A percentile compares a stretch with the other conserved stretches of the same genome.
These are phyloP conservation scores for Colletotrichum musae DNA, from an alignment of 2,329 filamentous ascomycete species.

Conservation along the genomic window DNA sequence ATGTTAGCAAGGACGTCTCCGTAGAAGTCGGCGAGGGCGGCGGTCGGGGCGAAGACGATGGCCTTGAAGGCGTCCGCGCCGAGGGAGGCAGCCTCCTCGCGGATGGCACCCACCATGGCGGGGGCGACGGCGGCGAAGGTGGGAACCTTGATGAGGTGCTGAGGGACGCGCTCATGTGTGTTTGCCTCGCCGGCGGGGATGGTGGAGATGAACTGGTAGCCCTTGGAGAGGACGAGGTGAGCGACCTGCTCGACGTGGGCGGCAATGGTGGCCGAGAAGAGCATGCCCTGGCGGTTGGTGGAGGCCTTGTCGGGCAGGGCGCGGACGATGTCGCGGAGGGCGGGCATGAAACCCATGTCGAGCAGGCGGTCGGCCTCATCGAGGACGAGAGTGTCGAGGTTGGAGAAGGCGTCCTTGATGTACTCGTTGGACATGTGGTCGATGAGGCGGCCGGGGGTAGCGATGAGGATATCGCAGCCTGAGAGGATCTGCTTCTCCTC, in stretches of 20 bases:
- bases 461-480: conserved; percentile 85
- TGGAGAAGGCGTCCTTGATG: conserved; percentile 75
- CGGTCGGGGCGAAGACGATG: conserved; percentile 82
- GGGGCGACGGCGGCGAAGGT: conserved; percentile 77
- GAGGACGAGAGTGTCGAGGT: conserved; percentile 83
- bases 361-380: conserved; percentile 87
- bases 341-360: conserved; percentile 87
- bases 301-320: conserved; percentile 75
- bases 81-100: conserved; percentile 55
- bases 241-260: conserved; percentile 85
- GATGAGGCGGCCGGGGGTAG: conserved; percentile 83
- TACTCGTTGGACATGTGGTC: conserved; percentile 85
- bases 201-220: conserved; percentile 87
- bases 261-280: conserved; percentile 89
- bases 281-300: conserved; percentile 78
- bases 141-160: conserved; percentile 78
- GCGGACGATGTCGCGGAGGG: conserved; percentile 82
- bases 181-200: conserved; percentile 81
- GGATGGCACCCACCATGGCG: conserved; percentile 71
- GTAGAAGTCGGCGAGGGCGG: conserved; percentile 66
- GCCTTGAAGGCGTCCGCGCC: conserved; percentile 78
- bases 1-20: conserved; percentile 58
- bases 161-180: conserved; percentile 83
- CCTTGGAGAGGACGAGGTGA: conserved; percentile 74
- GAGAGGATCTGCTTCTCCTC: conserved; percentile 79